Percentiles rank a stretch among this genome's conserved stretches.
Conservation (phyloP, 75 land plant species). For the Cunninghamia lanceolata region DNA sequence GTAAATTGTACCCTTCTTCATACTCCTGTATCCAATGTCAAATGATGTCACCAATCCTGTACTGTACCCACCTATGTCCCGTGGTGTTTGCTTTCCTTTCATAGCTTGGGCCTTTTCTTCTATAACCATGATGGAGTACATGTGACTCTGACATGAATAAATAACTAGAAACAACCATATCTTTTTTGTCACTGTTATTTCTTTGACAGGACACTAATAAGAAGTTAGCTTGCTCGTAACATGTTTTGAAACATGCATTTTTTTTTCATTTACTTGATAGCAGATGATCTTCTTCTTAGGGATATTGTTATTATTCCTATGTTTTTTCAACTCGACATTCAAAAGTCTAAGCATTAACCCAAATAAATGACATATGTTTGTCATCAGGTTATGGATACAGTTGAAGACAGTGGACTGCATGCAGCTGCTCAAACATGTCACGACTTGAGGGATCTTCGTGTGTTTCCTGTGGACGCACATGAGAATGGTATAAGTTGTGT, state of each 20-base stretch:
- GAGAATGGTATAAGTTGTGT: slow-evolving; percentile 52
- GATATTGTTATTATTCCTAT: neutral
- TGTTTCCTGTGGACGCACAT: slow-evolving; percentile 61
- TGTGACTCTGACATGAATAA: neutral
- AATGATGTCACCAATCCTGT: neutral
- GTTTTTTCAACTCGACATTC: neutral
- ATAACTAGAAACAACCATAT: neutral
- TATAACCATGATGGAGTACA: neutral
- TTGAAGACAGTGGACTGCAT: slow-evolving; percentile 77
- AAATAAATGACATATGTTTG: neutral
- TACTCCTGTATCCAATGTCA: neutral
- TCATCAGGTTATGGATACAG: slow-evolving; percentile 63
- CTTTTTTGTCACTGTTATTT: neutral
- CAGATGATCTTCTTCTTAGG: neutral
- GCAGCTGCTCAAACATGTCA: slow-evolving; percentile 69
- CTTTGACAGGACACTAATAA: neutral
- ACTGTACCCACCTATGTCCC: neutral
- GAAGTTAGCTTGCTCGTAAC: neutral
- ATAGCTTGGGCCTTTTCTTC: neutral
- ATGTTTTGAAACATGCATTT: neutral
- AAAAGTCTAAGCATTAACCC: neutral
- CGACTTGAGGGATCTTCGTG: slow-evolving; percentile 74
- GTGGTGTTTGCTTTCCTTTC: neutral
- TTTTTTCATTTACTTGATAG: neutral
- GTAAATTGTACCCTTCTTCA: neutral